Evolutionary conservation across 2,329 filamentous ascomycete species (phyloP), one percentile per base, ranked within the genome.

Genomic region (Cercospora sp.): DNA sequence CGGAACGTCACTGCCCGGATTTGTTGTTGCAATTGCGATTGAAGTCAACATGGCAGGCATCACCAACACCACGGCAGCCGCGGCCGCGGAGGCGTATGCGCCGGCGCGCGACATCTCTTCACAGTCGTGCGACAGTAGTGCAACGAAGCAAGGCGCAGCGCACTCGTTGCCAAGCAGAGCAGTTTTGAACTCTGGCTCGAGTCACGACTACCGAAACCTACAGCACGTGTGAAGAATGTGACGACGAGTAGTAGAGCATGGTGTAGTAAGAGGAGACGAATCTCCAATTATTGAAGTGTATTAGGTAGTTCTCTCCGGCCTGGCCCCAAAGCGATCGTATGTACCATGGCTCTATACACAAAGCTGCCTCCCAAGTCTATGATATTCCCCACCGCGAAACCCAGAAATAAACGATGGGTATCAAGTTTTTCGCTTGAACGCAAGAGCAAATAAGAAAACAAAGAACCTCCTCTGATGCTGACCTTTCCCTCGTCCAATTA

Each of bases 371-470:
- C n/a, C 55, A 37, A 24, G 3, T 59, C 60, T 62, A 49, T 62
- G 26, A 40, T 60, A 2, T 37, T 43, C 26, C 40, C 40, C 12
- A 51, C 9, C 2, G 26, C n/a, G 18, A 16, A 43, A 8, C 43
- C 43, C 40, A 51, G 8, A 30, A 55, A 21, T n/a, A 24, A 59
- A 37, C 12, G 26, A 60, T 55, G 55, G 51, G 63, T 59, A 59
- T 65, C 63, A 59, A 43, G 18, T 45, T 51, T 51, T 65, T 65
- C 63, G 63, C 63, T 65, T 26, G 63, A 65, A 65, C 63, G 63
- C 63, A 65, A 34, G 37, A 43, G 30, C 18, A 34, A 58, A 40
- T 13, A 43, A 24, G 45, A 60, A 32, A 53, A 13, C 45, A 40
- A 40, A 55, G 13, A 59, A 37, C n/a, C 13, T 12, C 49, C 49